These are phyloP conservation scores for Chytriomyces sp. DNA, from an alignment of 192 early-diverging fungal species.

Conservation along the genomic window DNA sequence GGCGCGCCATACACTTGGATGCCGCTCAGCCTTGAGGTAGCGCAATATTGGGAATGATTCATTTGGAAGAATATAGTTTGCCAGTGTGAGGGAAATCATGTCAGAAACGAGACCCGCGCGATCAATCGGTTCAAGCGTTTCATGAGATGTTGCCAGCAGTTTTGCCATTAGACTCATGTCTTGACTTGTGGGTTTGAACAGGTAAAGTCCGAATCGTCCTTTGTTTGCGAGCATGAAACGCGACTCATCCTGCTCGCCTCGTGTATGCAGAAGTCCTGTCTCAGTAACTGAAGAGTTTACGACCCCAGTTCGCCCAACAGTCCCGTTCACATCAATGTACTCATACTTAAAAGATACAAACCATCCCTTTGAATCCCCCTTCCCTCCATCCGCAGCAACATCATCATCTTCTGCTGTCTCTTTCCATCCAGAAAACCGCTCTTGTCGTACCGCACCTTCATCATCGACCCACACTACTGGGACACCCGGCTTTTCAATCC, in stretches of 20 bases:
- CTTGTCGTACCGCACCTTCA: slow-evolving; percentile 13
- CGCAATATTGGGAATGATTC: background rate
- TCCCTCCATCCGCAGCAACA: background rate
- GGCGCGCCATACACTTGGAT: slow-evolving; percentile 20
- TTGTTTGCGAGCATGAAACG: slow-evolving; percentile 17
- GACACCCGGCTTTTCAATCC: slow-evolving; percentile 29
- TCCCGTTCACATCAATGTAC: background rate
- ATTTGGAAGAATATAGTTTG: background rate
- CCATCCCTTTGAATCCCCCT: background rate
- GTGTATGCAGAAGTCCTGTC: background rate
- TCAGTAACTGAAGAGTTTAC: no score
- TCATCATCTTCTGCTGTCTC: background rate
- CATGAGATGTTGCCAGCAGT: background rate
- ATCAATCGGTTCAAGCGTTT: slow-evolving; percentile 5
- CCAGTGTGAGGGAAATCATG: slow-evolving; percentile 31
- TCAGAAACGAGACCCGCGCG: slow-evolving; percentile 41
- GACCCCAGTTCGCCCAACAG: background rate
- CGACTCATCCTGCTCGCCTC: background rate
- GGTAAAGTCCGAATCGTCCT: slow-evolving; percentile 14
- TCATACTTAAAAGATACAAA: slow-evolving; percentile 2
- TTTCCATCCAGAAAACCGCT: slow-evolving; percentile 19
- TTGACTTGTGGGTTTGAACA: slow-evolving; percentile 6
- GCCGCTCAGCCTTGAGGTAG: slow-evolving; percentile 5
- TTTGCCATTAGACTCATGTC: background rate
- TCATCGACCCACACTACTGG: slow-evolving; percentile 16